A percentile compares a stretch with the other conserved stretches of the same genome.
These are phyloP conservation scores for Polyrhizophydium stewartii DNA, from an alignment of 371 early-diverging fungal genomes.

Conservation along the genomic window DNA sequence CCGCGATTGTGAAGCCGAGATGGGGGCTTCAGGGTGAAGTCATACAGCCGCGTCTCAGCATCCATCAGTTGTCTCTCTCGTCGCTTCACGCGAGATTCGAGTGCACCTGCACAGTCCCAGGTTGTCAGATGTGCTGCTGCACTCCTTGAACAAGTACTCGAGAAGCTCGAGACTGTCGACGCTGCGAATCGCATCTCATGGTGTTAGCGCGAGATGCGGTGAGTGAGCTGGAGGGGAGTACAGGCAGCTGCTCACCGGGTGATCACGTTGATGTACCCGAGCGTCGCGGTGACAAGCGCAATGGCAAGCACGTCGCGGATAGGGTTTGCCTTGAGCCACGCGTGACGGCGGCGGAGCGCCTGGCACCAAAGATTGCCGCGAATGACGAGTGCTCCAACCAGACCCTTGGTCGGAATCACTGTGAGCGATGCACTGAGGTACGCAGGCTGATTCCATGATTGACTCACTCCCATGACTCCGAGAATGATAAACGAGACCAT, in stretches of 20 bases:
- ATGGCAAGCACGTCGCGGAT: slow-evolving; percentile 70
- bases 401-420: slow-evolving; percentile 41
- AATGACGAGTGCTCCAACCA: slow-evolving; percentile 86
- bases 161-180: slow-evolving; percentile 65
- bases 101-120: slow-evolving; percentile 29
- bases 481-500: slow-evolving; percentile 72
- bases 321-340: slow-evolving; percentile 47
- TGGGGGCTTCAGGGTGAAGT: neutral
- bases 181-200: slow-evolving; percentile 9
- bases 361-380: slow-evolving; percentile 35
- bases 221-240: too few species aligned
- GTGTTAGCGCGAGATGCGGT: too few species aligned
- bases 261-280: slow-evolving; percentile 60
- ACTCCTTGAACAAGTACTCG: slow-evolving; percentile 79
- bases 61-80: neutral
- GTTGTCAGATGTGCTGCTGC: slow-evolving; percentile 34
- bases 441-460: neutral
- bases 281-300: slow-evolving; percentile 65
- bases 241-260: slow-evolving; percentile 17
- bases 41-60: neutral
- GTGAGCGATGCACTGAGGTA: neutral
- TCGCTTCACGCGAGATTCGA: neutral
- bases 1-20: slow-evolving; percentile 2
- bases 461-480: slow-evolving; percentile 72
- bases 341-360: slow-evolving; percentile 9